These are phyloP conservation scores for Letharia columbiana DNA, from an alignment of 495 filamentous ascomycete species.

Conservation along the genomic window DNA sequence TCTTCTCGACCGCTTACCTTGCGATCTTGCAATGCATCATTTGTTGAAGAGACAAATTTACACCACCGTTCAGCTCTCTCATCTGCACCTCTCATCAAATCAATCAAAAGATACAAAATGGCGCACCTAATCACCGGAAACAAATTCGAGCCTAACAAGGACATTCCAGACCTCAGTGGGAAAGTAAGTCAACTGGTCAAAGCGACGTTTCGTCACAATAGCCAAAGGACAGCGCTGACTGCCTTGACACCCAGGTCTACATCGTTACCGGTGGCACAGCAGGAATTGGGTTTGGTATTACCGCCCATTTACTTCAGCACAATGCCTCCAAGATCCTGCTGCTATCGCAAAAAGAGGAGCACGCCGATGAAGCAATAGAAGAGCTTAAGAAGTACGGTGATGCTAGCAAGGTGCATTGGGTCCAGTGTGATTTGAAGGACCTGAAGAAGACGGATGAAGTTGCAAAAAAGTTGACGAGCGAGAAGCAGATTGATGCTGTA, in stretches of 20 bases:
- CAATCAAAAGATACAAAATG: conserved; percentile 11
- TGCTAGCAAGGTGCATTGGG: conserved; percentile 34
- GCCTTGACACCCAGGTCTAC: conserved; percentile 10
- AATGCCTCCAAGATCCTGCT: conserved; percentile 40
- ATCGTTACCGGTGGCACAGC: conserved; percentile 29
- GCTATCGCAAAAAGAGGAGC: conserved; percentile 40
- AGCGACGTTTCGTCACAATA: neutral
- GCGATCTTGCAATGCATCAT: neutral
- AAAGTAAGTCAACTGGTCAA: conserved; percentile 25
- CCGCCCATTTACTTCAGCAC: conserved; percentile 45
- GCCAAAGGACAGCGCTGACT: neutral
- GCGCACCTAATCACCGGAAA: conserved; percentile 29
- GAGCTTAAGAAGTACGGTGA: conserved; percentile 36
- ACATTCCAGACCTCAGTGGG: conserved; percentile 36
- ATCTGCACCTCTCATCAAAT: neutral
- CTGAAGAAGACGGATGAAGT: conserved; percentile 35
- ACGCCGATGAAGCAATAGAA: conserved; percentile 34
- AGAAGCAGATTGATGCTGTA: conserved; percentile 36
- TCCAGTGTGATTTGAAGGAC: conserved; percentile 36
- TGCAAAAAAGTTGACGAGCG: conserved; percentile 30
- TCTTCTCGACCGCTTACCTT: neutral
- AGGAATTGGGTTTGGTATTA: conserved; percentile 43
- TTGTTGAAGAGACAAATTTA: neutral
- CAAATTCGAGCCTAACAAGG: conserved; percentile 38
- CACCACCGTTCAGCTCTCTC: neutral